These are phyloP conservation scores for Candida anglica DNA, from an alignment of 805 yeast genomes.

Conservation along the genomic window DNA sequence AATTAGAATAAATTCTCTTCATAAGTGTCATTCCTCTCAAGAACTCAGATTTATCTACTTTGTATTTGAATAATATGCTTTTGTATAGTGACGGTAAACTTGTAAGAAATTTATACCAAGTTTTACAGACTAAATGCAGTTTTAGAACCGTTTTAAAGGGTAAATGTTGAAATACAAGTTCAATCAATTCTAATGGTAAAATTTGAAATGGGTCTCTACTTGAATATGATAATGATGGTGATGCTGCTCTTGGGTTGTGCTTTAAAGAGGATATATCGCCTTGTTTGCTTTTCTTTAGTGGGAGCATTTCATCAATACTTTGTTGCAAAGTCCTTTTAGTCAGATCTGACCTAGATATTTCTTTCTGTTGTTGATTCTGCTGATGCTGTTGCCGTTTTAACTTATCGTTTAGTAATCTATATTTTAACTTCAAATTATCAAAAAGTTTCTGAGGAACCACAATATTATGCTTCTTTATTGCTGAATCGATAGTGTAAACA, in stretches of 20 bases:
- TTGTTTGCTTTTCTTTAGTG: slow-evolving; percentile 16
- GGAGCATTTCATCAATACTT: slow-evolving; percentile 14
- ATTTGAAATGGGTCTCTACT: slow-evolving; percentile 21
- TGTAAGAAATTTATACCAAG: slow-evolving; percentile 28
- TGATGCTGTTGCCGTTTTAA: slow-evolving; percentile 15
- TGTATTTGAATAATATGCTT: slow-evolving; percentile 18
- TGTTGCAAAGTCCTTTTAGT: neutral
- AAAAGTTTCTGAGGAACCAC: slow-evolving; percentile 30
- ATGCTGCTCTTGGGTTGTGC: too few species aligned
- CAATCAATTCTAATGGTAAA: slow-evolving; percentile 29
- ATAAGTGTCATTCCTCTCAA: slow-evolving; percentile 23
- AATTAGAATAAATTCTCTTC: slow-evolving; percentile 15
- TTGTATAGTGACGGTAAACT: slow-evolving; percentile 23
- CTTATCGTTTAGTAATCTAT: slow-evolving; percentile 15
- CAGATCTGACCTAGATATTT: neutral
- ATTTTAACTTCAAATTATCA: slow-evolving; percentile 18
- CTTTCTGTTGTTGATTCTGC: neutral
- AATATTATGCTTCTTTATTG: slow-evolving; percentile 19
- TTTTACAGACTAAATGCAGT: slow-evolving; percentile 29
- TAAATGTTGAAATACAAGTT: slow-evolving; percentile 18
- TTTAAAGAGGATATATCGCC: too few species aligned
- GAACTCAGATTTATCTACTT: slow-evolving; percentile 24
- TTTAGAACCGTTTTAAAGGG: slow-evolving; percentile 16
- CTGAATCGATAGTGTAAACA: slow-evolving; percentile 28
- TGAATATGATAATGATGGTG: too few species aligned